Percentiles rank a stretch among this genome's conserved stretches.
Evolutionary conservation across 1,284 basidiomycete genomes (phyloP).

Genomic region (Papiliotrema flavescens): DNA sequence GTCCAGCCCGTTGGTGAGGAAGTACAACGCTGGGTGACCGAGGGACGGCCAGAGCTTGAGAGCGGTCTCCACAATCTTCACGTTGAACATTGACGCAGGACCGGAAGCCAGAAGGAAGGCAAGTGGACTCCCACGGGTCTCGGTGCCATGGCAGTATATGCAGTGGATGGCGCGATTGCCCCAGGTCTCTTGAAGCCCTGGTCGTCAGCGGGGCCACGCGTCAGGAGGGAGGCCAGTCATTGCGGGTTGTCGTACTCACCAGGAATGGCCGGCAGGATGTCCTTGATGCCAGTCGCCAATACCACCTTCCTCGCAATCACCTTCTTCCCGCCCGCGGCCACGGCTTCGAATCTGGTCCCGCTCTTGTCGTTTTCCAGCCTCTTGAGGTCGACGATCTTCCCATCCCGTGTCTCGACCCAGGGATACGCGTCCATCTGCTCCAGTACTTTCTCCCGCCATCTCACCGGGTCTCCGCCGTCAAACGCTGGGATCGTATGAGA

Average conservation of each 20-base stretch:
- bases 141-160: conserved; percentile 37
- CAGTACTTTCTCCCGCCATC: conserved; percentile 8
- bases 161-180: conserved; percentile 30
- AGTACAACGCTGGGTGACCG: conserved; percentile 11
- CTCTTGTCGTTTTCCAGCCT: not conserved
- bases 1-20: conserved; percentile 30
- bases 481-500: conserved; percentile 24
- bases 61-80: conserved; percentile 11
- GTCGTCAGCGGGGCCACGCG: not conserved
- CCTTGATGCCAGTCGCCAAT: conserved; percentile 31
- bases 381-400: conserved; percentile 13
- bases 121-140: conserved; percentile 23
- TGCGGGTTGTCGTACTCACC: too few species aligned
- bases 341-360: conserved; percentile 14
- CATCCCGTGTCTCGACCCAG: conserved; percentile 10
- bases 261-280: conserved; percentile 27
- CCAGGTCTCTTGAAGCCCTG: conserved; percentile 27
- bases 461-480: conserved; percentile 16
- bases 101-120: conserved; percentile 19
- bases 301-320: conserved; percentile 24
- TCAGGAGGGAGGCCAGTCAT: not conserved
- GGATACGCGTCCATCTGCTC: conserved; percentile 12
- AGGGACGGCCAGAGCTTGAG: conserved; percentile 26
- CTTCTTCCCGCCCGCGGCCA: conserved; percentile 13
- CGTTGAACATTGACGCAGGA: conserved; percentile 11